Base-by-base conservation (phyloP, 345 rosid species). In the Salix udensis region DNA sequence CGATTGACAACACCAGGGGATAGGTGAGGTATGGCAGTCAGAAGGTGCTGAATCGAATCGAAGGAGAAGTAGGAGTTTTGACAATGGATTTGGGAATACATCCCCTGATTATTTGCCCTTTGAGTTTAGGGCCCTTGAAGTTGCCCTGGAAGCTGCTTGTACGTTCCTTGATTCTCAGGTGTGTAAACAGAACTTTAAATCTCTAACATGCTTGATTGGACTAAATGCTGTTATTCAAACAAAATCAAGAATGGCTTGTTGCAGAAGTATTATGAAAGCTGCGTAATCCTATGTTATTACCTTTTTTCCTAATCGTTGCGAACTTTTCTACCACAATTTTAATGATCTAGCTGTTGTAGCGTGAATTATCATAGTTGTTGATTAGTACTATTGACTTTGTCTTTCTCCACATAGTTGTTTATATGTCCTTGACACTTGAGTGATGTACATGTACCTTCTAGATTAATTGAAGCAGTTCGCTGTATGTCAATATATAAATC, bases 91-190 rank as follows among this genome's bases (percentile, higher is more conserved):
- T 78, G 94, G 88, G 73, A 88, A 65, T 78, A 65, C 92, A 23
- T 96, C 96, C 67, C 97, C 97, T 34, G 98, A 96, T 87, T 92
- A 96, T 83, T 86, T 96, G 84, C 99, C 99, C 71, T 96, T 96
- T 72, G 99, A 96, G 88, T 96, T 96, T 76, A 87, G 92, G 77
- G 99, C 97, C 74, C 93, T 96, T 74, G 99, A 96, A 81, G 90
- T 96, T 74, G 97, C 99, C 28, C 85, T 94, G 24, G 99, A 96
- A 86, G 90, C 98, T 83, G 97, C 99, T 68, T 96, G 99, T 85
- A 93, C 97, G 2, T 94, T 92, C 83, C 98, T 96, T 18, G 99
- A 96, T 83, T 92, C 97, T 53, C 99, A 96, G 97, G 99, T 96
- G 84, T 55, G 90, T 85, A 71, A 64, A 67, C 76, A 9, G 68